Conservation (phyloP, 208 protist genomes). For the Crithidia brevicula region DNA sequence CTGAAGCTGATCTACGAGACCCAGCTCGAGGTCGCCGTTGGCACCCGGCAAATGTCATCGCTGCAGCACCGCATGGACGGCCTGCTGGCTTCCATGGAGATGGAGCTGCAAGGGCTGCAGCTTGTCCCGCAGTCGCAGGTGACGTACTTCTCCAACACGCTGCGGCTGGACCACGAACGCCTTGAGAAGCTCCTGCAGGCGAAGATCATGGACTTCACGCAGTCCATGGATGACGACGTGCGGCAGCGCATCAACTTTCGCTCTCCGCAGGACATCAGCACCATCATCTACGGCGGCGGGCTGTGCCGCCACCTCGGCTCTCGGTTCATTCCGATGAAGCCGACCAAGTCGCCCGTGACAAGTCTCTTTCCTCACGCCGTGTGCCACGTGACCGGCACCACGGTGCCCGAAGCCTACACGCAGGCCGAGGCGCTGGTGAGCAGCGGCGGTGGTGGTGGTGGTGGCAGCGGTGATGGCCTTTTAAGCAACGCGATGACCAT, state of each 20-base stretch:
- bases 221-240: constrained; percentile 85
- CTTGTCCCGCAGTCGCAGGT: constrained; percentile 74
- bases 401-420: constrained; percentile 66
- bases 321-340: constrained; percentile 67
- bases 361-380: constrained; percentile 79
- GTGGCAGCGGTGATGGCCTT: constrained; percentile 1
- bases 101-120: constrained; percentile 88
- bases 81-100: constrained; percentile 89
- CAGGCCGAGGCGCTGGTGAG: constrained; percentile 54
- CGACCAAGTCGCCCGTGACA: constrained; percentile 63
- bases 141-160: constrained; percentile 61
- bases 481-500: constrained; percentile 25
- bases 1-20: constrained; percentile 89
- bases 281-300: constrained; percentile 88
- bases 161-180: constrained; percentile 69
- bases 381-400: constrained; percentile 69
- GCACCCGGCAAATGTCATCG: constrained; percentile 80
- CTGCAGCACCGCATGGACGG: constrained; percentile 92
- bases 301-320: constrained; percentile 83
- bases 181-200: constrained; percentile 85
- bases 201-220: constrained; percentile 89
- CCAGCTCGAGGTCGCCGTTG: constrained; percentile 86
- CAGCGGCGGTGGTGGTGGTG: background rate
- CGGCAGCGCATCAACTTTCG: constrained; percentile 87
- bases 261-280: constrained; percentile 89